Percentiles rank a stretch among this genome's conserved stretches.
phyloP scores from a whole-genome alignment of 1,284 basidiomycete species.

The Apiotrichum veenhuisii region DNA sequence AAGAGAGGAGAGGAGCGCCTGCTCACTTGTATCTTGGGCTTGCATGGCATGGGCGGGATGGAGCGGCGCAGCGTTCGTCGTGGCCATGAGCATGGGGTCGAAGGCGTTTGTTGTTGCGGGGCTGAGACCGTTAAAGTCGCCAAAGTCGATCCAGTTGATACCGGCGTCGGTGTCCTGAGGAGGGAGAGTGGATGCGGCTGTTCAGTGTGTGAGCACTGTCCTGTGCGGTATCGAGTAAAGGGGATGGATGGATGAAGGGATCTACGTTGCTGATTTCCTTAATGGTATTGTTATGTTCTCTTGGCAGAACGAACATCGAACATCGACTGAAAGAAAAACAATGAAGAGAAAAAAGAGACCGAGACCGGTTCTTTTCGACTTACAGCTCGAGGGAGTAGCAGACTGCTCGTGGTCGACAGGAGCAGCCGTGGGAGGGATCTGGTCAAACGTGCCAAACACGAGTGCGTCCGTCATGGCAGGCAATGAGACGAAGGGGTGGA shows the following conservation, averaged over 20 bases:
- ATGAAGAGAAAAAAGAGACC: no score
- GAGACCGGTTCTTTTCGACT: neutral
- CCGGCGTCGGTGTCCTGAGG: neutral
- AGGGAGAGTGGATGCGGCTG: conserved; percentile 1
- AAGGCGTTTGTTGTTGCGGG: neutral
- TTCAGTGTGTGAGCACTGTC: neutral
- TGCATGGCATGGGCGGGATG: neutral
- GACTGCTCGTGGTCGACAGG: neutral
- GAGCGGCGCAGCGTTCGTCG: neutral
- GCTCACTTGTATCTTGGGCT: neutral
- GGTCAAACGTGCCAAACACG: conserved; percentile 2
- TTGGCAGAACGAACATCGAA: no score
- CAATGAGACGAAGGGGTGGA: neutral
- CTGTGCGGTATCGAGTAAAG: no score
- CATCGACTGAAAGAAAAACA: no score
- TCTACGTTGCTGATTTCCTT: neutral
- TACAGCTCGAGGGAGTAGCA: neutral
- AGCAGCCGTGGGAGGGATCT: neutral
- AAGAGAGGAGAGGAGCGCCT: neutral
- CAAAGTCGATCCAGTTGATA: conserved; percentile 4
- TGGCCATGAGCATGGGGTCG: neutral
- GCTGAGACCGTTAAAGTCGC: conserved; percentile 1
- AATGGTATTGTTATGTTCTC: no score
- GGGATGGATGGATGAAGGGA: neutral
- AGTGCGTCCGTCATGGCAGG: conserved; percentile 3